A percentile compares a stretch with the other conserved stretches of the same genome.
phyloP scores from a whole-genome alignment of 169 alveolate genomes.

The Theileria annulata region DNA sequence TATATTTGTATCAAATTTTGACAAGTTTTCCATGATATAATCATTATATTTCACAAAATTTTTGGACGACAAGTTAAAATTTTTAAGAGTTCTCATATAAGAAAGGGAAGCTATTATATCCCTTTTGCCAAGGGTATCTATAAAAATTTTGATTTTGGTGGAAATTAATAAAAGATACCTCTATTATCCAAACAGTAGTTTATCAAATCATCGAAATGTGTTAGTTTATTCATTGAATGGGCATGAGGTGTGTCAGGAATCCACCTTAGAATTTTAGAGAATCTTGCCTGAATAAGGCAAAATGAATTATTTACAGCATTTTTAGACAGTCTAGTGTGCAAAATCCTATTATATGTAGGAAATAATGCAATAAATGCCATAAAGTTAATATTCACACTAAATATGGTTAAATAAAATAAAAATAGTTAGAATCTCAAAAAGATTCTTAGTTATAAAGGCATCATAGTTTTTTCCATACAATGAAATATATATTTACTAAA shows the following conservation, averaged over 20 bases:
- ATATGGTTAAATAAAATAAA: too few relatives aligned
- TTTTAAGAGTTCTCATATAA: slow-evolving; percentile 54
- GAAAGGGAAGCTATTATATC: slow-evolving; percentile 67
- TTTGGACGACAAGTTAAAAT: slow-evolving; percentile 38
- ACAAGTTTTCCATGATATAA: slow-evolving; percentile 39
- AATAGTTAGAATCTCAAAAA: too few relatives aligned
- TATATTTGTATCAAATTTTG: slow-evolving; percentile 22
- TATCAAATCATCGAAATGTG: slow-evolving; percentile 62
- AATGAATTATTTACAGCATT: neutral
- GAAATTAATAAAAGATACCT: slow-evolving; percentile 5
- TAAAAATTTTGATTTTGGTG: neutral
- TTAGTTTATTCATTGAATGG: slow-evolving; percentile 52
- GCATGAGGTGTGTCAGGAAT: slow-evolving; percentile 66
- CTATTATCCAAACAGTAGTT: slow-evolving; percentile 55
- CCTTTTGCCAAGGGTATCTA: slow-evolving; percentile 59
- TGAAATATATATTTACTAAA: neutral
- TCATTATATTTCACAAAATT: slow-evolving; percentile 41
- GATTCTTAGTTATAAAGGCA: neutral
- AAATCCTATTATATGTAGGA: neutral
- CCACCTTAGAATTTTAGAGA: slow-evolving; percentile 66
- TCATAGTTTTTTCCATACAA: neutral
- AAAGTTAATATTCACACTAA: too few relatives aligned
- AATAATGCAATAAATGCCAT: too few relatives aligned
- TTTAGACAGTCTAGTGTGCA: neutral
- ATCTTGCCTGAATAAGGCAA: slow-evolving; percentile 7